Evolutionary conservation across 768 basidiomycete species (phyloP), one percentile per base, ranked within the genome.

Genomic region (Auricularia cornea): DNA sequence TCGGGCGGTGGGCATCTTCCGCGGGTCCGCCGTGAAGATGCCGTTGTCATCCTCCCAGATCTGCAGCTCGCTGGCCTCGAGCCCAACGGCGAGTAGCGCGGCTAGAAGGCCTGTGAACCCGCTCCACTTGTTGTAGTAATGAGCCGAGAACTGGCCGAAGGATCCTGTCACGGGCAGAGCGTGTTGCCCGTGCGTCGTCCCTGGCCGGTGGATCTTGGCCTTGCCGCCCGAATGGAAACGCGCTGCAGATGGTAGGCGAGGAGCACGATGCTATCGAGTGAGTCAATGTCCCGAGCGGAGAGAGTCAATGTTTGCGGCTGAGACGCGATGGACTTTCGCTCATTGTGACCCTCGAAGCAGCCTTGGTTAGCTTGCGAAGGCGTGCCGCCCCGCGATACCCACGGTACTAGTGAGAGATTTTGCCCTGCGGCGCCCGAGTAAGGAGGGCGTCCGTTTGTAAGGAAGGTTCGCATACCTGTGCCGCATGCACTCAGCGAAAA

Each of bases 31-130:
- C 6, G 96, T 97, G 77, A 99, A 98, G 70, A 98, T 97, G 2
- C 97, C 97, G 69, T 98, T 96, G 35, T 97, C 93, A 72, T 99
- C 97, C 75, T 99, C 98, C 97, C 97, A 99, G 59, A 99, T 95
- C 76, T 99, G 97, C 33, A 98, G 81, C 74, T 99, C 97, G 2
- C 89, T 81, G 0, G 96, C 95, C 6, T 82, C 76, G 11, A 98
- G 81, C 2, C 96, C 97, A 11, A 92, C 97, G 0, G 97, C 90
- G 29, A 96, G 88, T 4, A 98, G 79, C 0, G 97, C 94, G 2
- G 97, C 87, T 62, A 94, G 87, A n/a, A 99, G 83, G 74, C 98
- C 97, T 2, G 95, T 98, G 78, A 98, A 98, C 0, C 97, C 97
- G 63, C 3, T 97, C 97, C 31, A 99, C 86, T 72, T 98, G 97